These are phyloP conservation scores for Lachnellula subtilissima DNA, from an alignment of 2,329 filamentous ascomycete species.

Conservation along the genomic window DNA sequence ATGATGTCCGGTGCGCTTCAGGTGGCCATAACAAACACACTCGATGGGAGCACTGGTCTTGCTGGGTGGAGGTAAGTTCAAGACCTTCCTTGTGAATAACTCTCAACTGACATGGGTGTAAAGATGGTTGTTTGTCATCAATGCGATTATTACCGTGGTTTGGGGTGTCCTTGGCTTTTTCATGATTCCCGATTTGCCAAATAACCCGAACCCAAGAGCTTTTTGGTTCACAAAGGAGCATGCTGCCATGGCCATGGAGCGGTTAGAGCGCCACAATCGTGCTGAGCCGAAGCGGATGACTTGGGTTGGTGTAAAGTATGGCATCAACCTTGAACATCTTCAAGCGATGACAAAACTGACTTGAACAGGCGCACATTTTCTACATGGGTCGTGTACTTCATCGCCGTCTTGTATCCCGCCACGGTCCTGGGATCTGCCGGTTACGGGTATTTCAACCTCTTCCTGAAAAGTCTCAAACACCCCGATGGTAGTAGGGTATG, in stretches of 20 bases:
- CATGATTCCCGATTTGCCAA: constrained; percentile 19
- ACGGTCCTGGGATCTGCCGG: constrained; percentile 44
- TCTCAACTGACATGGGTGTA: neutral
- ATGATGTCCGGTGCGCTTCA: constrained; percentile 19
- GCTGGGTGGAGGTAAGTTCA: constrained; percentile 30
- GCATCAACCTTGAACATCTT: constrained; percentile 9
- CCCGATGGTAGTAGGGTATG: constrained; percentile 37
- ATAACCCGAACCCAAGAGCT: constrained; percentile 33
- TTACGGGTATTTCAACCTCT: constrained; percentile 42
- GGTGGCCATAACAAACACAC: constrained; percentile 31
- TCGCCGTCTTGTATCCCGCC: constrained; percentile 41
- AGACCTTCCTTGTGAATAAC: neutral
- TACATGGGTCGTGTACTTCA: constrained; percentile 42
- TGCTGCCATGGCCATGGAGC: constrained; percentile 38
- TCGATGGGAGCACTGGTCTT: constrained; percentile 11
- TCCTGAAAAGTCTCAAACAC: constrained; percentile 37
- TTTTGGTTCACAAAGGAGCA: constrained; percentile 43
- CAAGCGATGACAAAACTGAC: neutral
- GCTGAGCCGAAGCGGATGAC: constrained; percentile 43
- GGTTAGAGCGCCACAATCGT: constrained; percentile 40
- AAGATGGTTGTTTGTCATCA: constrained; percentile 41
- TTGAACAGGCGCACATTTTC: constrained; percentile 37
- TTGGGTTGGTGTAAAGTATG: constrained; percentile 34
- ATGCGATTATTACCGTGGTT: constrained; percentile 33
- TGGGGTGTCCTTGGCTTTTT: constrained; percentile 25